Evolutionary conservation across 1,284 basidiomycete species (phyloP).

Genomic region (Irpex sp.): DNA sequence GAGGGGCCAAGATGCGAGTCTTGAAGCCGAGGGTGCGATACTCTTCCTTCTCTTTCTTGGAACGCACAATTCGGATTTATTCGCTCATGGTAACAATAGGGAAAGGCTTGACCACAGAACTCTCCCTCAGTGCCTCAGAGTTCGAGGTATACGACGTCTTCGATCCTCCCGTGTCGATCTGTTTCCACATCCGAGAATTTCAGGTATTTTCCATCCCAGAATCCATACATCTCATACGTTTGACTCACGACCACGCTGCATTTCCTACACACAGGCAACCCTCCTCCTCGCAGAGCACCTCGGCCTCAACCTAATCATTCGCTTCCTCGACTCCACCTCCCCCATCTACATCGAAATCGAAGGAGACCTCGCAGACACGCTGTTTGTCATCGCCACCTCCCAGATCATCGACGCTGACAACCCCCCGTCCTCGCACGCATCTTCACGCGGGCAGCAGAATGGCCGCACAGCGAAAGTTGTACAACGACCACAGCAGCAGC

Average conservation of each 20-base stretch:
- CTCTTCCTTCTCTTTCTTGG: too few species aligned
- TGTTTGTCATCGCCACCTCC: conserved; percentile 76
- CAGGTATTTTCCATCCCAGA: conserved; percentile 44
- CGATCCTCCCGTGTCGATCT: conserved; percentile 57
- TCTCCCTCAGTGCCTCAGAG: conserved; percentile 69
- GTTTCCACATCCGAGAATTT: conserved; percentile 80
- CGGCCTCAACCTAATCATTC: conserved; percentile 57
- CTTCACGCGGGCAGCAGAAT: conserved; percentile 8
- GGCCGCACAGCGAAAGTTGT: neutral
- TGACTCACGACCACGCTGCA: conserved; percentile 6
- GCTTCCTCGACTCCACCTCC: conserved; percentile 67
- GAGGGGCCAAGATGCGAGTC: conserved; percentile 62
- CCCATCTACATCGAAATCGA: conserved; percentile 75
- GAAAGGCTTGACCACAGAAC: conserved; percentile 65
- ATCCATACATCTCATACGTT: neutral
- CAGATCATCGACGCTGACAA: conserved; percentile 41
- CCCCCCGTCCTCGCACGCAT: conserved; percentile 9
- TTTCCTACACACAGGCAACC: conserved; percentile 50
- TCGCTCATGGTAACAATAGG: neutral
- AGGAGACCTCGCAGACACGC: conserved; percentile 53
- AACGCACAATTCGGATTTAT: too few species aligned
- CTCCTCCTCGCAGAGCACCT: conserved; percentile 73
- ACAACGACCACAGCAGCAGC: neutral
- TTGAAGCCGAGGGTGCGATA: conserved; percentile 56
- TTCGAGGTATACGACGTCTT: conserved; percentile 72